Conservation (phyloP, 176 grass and related monocot species). For the Oryza rufipogon region DNA sequence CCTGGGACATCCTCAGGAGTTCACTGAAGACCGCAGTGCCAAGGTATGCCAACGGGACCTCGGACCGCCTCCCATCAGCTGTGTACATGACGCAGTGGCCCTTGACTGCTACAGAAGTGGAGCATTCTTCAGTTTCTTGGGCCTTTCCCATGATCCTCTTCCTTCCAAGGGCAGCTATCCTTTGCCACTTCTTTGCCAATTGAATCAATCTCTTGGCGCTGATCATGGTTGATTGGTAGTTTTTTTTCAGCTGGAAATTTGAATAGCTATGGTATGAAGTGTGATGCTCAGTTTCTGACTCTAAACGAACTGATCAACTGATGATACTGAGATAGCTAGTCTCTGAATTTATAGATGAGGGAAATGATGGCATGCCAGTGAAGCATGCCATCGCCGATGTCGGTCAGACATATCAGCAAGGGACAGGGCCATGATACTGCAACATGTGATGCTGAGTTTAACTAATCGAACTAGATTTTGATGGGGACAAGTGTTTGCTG, state of each 20-base stretch:
- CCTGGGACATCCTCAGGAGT: slow-evolving; percentile 53
- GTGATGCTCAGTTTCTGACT: background rate
- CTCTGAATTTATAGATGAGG: slow-evolving; percentile 30
- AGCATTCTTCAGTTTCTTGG: slow-evolving; percentile 23
- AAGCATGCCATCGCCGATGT: background rate
- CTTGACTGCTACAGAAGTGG: background rate
- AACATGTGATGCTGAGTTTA: background rate
- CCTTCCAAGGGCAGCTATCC: slow-evolving; percentile 9
- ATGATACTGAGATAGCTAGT: background rate
- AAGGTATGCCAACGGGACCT: slow-evolving; percentile 54
- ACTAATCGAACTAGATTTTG: slow-evolving; percentile 27
- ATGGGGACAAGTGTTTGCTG: slow-evolving; percentile 35
- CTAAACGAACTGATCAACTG: slow-evolving; percentile 1
- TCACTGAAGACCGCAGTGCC: slow-evolving; percentile 37
- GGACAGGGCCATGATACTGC: background rate
- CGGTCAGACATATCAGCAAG: background rate
- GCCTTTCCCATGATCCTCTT: slow-evolving; percentile 18
- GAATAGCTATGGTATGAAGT: background rate
- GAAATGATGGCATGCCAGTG: background rate
- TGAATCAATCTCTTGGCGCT: slow-evolving; percentile 31
- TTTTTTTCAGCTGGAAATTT: background rate
- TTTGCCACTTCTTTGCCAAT: slow-evolving; percentile 29
- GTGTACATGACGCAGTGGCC: slow-evolving; percentile 42
- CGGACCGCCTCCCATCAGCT: slow-evolving; percentile 43
- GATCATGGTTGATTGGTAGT: background rate